Evolutionary conservation across 768 basidiomycete species (phyloP).

Genomic region (Suillus alpinus): DNA sequence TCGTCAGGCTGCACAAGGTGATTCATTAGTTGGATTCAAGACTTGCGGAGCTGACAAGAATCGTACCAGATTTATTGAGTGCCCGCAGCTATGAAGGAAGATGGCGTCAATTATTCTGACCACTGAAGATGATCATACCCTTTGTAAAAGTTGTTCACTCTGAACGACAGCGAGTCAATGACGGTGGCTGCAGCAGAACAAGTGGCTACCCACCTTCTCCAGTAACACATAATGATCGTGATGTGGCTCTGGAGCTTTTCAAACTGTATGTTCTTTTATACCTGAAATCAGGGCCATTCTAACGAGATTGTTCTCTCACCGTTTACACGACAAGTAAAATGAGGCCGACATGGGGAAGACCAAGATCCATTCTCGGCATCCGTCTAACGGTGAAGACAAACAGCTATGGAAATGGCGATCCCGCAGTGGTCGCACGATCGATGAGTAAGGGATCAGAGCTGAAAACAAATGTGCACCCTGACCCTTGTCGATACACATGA

Average conservation of each 20-base stretch:
- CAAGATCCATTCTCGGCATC: slow-evolving; percentile 27
- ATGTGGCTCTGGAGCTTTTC: slow-evolving; percentile 1
- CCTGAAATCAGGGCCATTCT: slow-evolving; percentile 11
- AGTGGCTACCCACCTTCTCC: slow-evolving; percentile 46
- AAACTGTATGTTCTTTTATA: slow-evolving; percentile 26
- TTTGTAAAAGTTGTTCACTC: slow-evolving; percentile 56
- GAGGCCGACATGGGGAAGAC: slow-evolving; percentile 24
- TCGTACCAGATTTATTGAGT: slow-evolving; percentile 46
- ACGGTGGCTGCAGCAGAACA: slow-evolving; percentile 18
- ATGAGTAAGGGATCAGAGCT: slow-evolving; percentile 16
- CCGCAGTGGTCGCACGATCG: slow-evolving; percentile 23
- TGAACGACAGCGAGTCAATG: slow-evolving; percentile 19
- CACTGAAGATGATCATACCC: slow-evolving; percentile 32
- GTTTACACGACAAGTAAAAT: slow-evolving; percentile 26
- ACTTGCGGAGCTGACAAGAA: slow-evolving; percentile 7
- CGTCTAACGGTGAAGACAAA: slow-evolving; percentile 19
- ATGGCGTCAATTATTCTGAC: slow-evolving; percentile 4
- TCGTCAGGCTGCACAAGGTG: slow-evolving; percentile 48
- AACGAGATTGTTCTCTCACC: slow-evolving; percentile 19
- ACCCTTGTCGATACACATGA: slow-evolving; percentile 11
- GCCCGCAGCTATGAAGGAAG: slow-evolving; percentile 45
- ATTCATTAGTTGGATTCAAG: neutral
- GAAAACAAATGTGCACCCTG: slow-evolving; percentile 10
- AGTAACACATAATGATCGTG: slow-evolving; percentile 51
- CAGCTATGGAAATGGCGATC: slow-evolving; percentile 20